Evolutionary conservation across 495 filamentous ascomycete species (phyloP).

Genomic region (Xylaria venustula): DNA sequence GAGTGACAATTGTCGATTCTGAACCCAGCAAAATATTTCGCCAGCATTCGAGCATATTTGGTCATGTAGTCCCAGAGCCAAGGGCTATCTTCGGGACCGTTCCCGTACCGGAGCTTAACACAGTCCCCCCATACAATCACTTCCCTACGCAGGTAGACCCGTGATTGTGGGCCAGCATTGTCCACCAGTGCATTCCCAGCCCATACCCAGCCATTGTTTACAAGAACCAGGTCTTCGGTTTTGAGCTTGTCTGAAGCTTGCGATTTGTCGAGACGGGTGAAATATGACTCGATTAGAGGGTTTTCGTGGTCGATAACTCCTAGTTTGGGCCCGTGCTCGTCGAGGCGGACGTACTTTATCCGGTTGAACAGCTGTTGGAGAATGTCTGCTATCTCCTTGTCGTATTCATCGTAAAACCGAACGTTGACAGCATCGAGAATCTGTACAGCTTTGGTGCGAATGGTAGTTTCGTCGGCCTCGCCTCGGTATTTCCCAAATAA

Average conservation of each 20-base stretch:
- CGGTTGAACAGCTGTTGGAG: constrained; percentile 90
- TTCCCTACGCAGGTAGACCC: constrained; percentile 87
- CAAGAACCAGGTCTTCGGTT: constrained; percentile 73
- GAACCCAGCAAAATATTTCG: constrained; percentile 93
- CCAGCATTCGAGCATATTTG: constrained; percentile 87
- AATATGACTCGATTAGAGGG: constrained; percentile 93
- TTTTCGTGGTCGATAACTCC: constrained; percentile 73
- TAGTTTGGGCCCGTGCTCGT: constrained; percentile 85
- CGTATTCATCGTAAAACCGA: constrained; percentile 86
- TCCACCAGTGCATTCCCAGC: constrained; percentile 90
- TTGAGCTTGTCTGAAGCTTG: constrained; percentile 74
- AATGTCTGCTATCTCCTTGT: constrained; percentile 76
- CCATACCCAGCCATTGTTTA: constrained; percentile 99
- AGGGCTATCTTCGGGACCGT: constrained; percentile 76
- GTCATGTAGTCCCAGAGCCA: constrained; percentile 97
- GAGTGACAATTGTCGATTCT: constrained; percentile 99
- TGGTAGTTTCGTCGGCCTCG: constrained; percentile 44
- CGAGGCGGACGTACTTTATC: constrained; percentile 86
- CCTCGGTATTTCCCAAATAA: constrained; percentile 67
- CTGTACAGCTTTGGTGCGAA: constrained; percentile 50
- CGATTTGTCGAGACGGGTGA: constrained; percentile 84
- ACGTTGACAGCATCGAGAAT: constrained; percentile 85
- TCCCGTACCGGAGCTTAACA: constrained; percentile 93
- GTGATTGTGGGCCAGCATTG: constrained; percentile 85
- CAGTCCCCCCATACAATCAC: constrained; percentile 99